Evolutionary conservation across 192 early-diverging fungal species (phyloP).

Genomic region (Endogone sp.): DNA sequence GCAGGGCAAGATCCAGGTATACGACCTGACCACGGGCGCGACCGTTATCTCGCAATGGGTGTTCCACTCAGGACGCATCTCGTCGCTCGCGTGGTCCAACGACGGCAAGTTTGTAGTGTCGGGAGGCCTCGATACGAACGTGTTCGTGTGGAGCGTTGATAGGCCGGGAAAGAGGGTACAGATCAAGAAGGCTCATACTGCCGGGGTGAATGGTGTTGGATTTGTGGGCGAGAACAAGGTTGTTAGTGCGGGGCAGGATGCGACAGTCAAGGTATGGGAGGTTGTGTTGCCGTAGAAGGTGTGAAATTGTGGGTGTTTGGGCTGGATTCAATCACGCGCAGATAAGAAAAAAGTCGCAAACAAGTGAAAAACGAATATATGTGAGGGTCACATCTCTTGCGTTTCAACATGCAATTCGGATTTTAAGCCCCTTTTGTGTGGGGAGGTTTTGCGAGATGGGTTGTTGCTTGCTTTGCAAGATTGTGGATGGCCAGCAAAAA

Average conservation of each 20-base stretch:
- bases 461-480: no score
- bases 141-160: slow-evolving; percentile 86
- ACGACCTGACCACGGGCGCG: slow-evolving; percentile 50
- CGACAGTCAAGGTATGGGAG: slow-evolving; percentile 71
- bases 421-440: no score
- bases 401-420: no score
- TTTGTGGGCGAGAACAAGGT: slow-evolving; percentile 63
- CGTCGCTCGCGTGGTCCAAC: slow-evolving; percentile 73
- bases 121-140: slow-evolving; percentile 83
- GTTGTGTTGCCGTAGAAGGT: slow-evolving; percentile 6
- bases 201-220: slow-evolving; percentile 65
- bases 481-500: no score
- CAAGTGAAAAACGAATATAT: no score
- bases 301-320: no score
- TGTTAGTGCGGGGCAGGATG: slow-evolving; percentile 79
- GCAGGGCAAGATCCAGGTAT: slow-evolving; percentile 75
- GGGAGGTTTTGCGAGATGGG: no score
- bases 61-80: slow-evolving; percentile 86
- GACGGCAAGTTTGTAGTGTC: slow-evolving; percentile 73
- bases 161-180: slow-evolving; percentile 71
- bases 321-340: no score
- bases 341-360: no score
- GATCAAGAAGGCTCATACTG: slow-evolving; percentile 78
- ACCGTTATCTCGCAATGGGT: slow-evolving; percentile 71
- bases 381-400: no score